Conservation (phyloP, 2,329 filamentous ascomycete genomes). For the Venturia aucupariae region DNA sequence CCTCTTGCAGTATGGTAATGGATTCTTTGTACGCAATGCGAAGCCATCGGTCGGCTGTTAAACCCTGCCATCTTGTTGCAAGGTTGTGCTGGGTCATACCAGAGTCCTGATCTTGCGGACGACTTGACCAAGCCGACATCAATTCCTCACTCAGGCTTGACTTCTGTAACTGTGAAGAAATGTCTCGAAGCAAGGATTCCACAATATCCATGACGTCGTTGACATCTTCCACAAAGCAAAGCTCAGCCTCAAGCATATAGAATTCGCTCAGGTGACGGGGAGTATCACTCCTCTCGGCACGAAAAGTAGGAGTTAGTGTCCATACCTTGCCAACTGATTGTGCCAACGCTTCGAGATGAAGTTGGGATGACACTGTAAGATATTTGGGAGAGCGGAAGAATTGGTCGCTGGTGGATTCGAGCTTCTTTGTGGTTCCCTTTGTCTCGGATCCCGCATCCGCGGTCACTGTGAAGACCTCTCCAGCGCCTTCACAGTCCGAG, state of each 20-base stretch:
- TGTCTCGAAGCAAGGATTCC: conserved; percentile 62
- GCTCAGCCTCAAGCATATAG: conserved; percentile 94
- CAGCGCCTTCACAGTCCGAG: conserved; percentile 93
- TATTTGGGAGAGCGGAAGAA: conserved; percentile 91
- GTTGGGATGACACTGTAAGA: conserved; percentile 86
- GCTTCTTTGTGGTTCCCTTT: conserved; percentile 22
- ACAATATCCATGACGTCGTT: conserved; percentile 66
- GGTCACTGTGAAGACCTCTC: conserved; percentile 74
- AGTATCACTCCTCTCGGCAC: conserved; percentile 88
- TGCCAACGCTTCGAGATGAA: conserved; percentile 86
- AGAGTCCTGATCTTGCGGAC: conserved; percentile 22
- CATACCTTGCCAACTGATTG: conserved; percentile 86
- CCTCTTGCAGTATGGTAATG: conserved; percentile 56
- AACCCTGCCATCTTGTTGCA: conserved; percentile 60
- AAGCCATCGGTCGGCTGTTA: conserved; percentile 67
- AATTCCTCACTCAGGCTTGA: conserved; percentile 48
- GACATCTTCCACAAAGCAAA: conserved; percentile 66
- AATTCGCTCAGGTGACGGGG: conserved; percentile 92
- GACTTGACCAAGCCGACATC: conserved; percentile 27
- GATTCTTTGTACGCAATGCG: conserved; percentile 77
- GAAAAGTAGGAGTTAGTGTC: conserved; percentile 87
- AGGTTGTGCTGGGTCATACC: conserved; percentile 44
- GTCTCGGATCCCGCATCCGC: conserved; percentile 17
- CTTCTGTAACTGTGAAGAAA: conserved; percentile 41
- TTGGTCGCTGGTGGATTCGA: conserved; percentile 27